A percentile compares a stretch with the other conserved stretches of the same genome.
phyloP scores from a whole-genome alignment of 768 basidiomycete species.

The Rhodosporidiobolus sp. region DNA sequence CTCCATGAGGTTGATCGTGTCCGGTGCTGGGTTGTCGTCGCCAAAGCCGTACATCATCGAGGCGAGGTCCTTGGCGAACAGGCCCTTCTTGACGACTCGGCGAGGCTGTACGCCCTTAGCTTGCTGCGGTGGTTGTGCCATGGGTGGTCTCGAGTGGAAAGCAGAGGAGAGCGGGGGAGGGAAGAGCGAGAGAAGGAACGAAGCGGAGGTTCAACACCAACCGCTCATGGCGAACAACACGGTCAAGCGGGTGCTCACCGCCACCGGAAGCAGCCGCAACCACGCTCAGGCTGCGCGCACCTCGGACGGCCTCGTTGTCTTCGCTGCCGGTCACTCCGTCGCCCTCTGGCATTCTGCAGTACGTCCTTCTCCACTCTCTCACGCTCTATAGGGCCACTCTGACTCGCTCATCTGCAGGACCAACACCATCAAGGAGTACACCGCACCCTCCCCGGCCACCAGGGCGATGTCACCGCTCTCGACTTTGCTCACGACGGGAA shows the following conservation, averaged over 20 bases:
- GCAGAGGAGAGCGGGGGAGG: not conserved
- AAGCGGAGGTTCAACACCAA: not conserved
- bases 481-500: constrained; percentile 58
- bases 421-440: constrained; percentile 58
- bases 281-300: constrained; percentile 45
- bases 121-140: not conserved
- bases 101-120: not conserved
- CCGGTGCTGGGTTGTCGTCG: constrained; percentile 80
- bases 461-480: constrained; percentile 70
- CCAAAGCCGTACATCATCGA: constrained; percentile 71
- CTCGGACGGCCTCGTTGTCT: constrained; percentile 55
- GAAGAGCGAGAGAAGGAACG: not conserved
- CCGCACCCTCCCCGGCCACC: constrained; percentile 71
- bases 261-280: constrained; percentile 45
- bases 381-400: rapidly evolving
- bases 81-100: constrained; percentile 31
- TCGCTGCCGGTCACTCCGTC: constrained; percentile 59
- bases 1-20: constrained; percentile 87
- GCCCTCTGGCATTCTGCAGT: constrained; percentile 63
- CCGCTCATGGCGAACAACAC: not conserved
- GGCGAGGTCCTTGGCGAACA: constrained; percentile 43
- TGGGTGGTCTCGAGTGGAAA: not conserved
- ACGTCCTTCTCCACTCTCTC: constrained; percentile 40
- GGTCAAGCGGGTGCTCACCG: constrained; percentile 42
- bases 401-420: constrained; percentile 51